Conservation (phyloP, 2,329 filamentous ascomycete species). For the Cyanodermella asteris region DNA sequence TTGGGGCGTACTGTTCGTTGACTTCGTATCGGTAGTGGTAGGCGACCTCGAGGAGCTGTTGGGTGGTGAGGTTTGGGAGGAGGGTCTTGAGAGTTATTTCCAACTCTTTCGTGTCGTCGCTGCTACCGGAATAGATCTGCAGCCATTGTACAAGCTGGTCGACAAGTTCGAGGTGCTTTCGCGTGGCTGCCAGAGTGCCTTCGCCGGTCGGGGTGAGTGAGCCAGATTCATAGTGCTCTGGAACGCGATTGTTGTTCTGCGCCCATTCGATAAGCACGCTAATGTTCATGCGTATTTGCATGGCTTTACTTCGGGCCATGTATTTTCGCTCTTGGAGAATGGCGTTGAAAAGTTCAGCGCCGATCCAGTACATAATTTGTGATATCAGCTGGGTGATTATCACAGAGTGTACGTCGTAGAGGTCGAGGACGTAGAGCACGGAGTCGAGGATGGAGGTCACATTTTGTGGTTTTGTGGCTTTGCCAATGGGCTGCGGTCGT, state of each 20-base stretch:
- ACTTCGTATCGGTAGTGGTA: conserved; percentile 90
- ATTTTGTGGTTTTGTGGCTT: conserved; percentile 80
- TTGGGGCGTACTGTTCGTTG: conserved; percentile 76
- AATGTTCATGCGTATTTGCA: conserved; percentile 99
- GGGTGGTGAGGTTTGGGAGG: conserved; percentile 52
- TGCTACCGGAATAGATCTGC: conserved; percentile 88
- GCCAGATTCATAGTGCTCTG: conserved; percentile 87
- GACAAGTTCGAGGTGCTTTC: conserved; percentile 67
- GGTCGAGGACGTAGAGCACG: conserved; percentile 84
- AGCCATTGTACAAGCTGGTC: conserved; percentile 94
- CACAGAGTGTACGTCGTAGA: conserved; percentile 98
- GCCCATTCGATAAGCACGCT: conserved; percentile 94
- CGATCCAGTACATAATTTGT: conserved; percentile 88
- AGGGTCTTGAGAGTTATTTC: conserved; percentile 78
- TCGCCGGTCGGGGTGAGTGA: conserved; percentile 72
- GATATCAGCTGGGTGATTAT: conserved; percentile 81
- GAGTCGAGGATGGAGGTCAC: conserved; percentile 90
- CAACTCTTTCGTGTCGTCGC: conserved; percentile 74
- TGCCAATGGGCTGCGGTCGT: conserved; percentile 79
- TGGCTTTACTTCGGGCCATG: conserved; percentile 85
- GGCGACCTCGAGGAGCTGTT: conserved; percentile 77
- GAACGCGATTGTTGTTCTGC: conserved; percentile 72
- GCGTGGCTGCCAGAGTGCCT: conserved; percentile 61
- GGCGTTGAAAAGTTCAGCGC: conserved; percentile 88
- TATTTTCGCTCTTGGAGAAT: conserved; percentile 95